Percentiles rank a stretch among this genome's conserved stretches.
Evolutionary conservation across 306 rosid genomes (phyloP).

Genomic region (Quercus glauca): DNA sequence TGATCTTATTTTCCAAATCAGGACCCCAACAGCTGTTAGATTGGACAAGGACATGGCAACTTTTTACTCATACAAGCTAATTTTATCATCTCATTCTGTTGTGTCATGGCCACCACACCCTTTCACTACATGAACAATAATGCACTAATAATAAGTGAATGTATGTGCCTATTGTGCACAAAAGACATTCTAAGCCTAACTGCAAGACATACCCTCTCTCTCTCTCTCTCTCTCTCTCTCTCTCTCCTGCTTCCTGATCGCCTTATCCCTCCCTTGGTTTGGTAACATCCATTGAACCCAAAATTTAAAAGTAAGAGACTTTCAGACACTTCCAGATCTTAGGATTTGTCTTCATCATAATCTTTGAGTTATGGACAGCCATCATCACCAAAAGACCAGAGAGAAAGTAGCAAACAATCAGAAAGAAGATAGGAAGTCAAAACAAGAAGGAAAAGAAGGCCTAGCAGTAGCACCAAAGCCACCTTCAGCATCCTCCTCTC

Average conservation of each 20-base stretch:
- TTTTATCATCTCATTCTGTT: slow-evolving; percentile 34
- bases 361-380: slow-evolving; percentile 53
- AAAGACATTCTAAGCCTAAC: slow-evolving; percentile 45
- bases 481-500: slow-evolving; percentile 71
- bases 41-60: slow-evolving; percentile 48
- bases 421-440: slow-evolving; percentile 10
- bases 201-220: slow-evolving; percentile 30
- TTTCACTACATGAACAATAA: slow-evolving; percentile 8
- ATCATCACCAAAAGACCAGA: slow-evolving; percentile 36
- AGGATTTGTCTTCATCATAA: slow-evolving; percentile 20
- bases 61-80: slow-evolving; percentile 29
- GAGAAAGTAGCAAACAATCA: slow-evolving; percentile 28
- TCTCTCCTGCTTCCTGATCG: slow-evolving; percentile 44
- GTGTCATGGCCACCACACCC: slow-evolving; percentile 39
- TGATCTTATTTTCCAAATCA: slow-evolving; percentile 43
- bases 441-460: slow-evolving; percentile 16
- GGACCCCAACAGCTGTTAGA: slow-evolving; percentile 48
- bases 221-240: slow-evolving; percentile 30
- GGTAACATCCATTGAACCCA: slow-evolving; percentile 34
- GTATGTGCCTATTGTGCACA: slow-evolving; percentile 12
- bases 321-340: slow-evolving; percentile 36
- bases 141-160: slow-evolving; percentile 17
- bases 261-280: slow-evolving; percentile 35
- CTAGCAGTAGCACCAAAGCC: slow-evolving; percentile 27
- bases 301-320: slow-evolving; percentile 24